Evolutionary conservation across 306 rosid genomes (phyloP), one percentile per base, ranked within the genome.

Genomic region (Acacia confusa): DNA sequence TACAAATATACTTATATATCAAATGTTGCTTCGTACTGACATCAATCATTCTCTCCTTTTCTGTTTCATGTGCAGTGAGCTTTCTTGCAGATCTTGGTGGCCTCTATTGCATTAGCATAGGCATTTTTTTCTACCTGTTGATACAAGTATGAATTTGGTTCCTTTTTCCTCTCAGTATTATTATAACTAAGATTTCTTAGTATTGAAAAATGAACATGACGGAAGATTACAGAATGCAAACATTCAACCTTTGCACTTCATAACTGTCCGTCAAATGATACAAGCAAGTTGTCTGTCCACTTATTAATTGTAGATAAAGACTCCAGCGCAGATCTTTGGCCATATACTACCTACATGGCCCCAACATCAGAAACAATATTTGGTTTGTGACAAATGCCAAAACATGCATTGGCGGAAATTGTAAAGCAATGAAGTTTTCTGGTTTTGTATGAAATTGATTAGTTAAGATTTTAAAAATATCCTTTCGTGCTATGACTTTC

Each of bases 81-180:
- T 96, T 96, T 89, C 97, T 96, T 66, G 99, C 99, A 7, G 98
- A 96, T 84, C 92, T 96, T 55, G 98, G 99, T 85, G 99, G 99
- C 81, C 87, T 96, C 41, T 96, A 96, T 85, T 96, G 99, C 88
- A 81, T 96, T 84, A 92, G 97, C 76, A 78, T 96, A 72, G 97
- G 92, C 78, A 77, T 96, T 76, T 93, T 96, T 83, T 90, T 93
- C 83, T 96, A 89, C 90, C 90, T 96, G 74, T 82, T 96, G 83
- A 86, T 91, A 86, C 98, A 96, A 83, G 99, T 93, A 84, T 58
- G 86, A 40, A 74, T 66, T 74, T 75, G 38, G 28, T 73, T 69
- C 84, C 73, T 67, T 11, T 60, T 53, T 4, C 57, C 63, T 38
- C 75, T 78, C 41, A 34, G 25, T 61, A 8, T 61, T 82, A 36